Evolutionary conservation across 2,329 filamentous ascomycete species (phyloP).

Genomic region (Nigrospora osmanthi): DNA sequence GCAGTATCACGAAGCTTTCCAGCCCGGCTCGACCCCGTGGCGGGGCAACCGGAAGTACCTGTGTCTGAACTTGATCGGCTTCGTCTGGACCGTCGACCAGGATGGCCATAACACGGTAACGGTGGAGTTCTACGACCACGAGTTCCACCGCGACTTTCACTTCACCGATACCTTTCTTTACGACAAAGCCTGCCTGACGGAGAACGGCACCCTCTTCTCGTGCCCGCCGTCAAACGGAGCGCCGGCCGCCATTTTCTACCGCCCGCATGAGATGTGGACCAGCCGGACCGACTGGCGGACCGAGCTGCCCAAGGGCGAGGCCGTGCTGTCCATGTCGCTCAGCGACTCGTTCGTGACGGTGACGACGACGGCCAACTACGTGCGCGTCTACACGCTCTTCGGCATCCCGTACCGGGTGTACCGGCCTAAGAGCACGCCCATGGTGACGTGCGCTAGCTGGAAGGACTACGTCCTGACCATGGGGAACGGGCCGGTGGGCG

Average conservation of each 20-base stretch:
- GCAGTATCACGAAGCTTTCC: constrained; percentile 75
- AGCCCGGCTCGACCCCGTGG: constrained; percentile 94
- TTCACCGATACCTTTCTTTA: constrained; percentile 95
- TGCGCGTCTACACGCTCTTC: constrained; percentile 87
- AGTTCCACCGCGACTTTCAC: constrained; percentile 88
- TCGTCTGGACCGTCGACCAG: constrained; percentile 95
- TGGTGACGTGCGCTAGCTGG: constrained; percentile 91
- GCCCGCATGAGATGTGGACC: constrained; percentile 96
- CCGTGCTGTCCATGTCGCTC: constrained; percentile 79
- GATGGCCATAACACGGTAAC: constrained; percentile 90
- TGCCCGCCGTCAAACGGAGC: constrained; percentile 60
- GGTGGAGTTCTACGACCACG: constrained; percentile 94
- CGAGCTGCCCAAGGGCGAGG: constrained; percentile 78
- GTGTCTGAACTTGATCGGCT: constrained; percentile 86
- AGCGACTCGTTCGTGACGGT: constrained; percentile 88
- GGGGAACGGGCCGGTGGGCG: constrained; percentile 79
- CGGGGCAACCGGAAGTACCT: constrained; percentile 88
- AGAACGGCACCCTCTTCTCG: constrained; percentile 79
- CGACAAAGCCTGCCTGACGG: constrained; percentile 88
- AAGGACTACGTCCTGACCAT: constrained; percentile 94
- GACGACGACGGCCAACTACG: constrained; percentile 78
- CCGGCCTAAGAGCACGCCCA: constrained; percentile 81
- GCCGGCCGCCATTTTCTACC: constrained; percentile 84
- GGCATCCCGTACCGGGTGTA: constrained; percentile 86
- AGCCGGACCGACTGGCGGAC: constrained; percentile 85